Evolutionary conservation across 306 rosid genomes (phyloP).

Genomic region (Ammopiptanthus mongolicus): DNA sequence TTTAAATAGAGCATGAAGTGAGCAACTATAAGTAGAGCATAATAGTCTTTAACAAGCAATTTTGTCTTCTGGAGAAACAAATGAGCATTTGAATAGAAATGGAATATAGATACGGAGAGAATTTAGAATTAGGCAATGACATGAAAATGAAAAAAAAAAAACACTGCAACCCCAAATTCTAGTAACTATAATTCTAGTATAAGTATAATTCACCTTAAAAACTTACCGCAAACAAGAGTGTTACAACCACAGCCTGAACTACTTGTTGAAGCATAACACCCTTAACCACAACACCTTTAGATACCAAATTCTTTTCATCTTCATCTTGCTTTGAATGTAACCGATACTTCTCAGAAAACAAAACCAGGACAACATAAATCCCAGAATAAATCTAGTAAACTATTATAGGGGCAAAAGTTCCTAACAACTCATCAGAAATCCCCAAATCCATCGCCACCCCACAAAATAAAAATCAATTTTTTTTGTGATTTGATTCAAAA

Average conservation of each 20-base stretch:
- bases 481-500: slow-evolving; percentile 10
- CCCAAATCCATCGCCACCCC: slow-evolving; percentile 52
- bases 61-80: too few relatives aligned
- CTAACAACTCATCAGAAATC: slow-evolving; percentile 82
- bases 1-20: too few relatives aligned
- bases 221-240: slow-evolving; percentile 70
- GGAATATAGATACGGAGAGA: too few relatives aligned
- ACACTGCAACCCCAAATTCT: too few relatives aligned
- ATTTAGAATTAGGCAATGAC: too few relatives aligned
- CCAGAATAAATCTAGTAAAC: slow-evolving; percentile 89
- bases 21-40: too few relatives aligned
- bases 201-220: not conserved
- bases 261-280: slow-evolving; percentile 87
- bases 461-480: not conserved
- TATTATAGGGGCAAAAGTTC: slow-evolving; percentile 77
- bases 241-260: slow-evolving; percentile 81
- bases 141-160: too few relatives aligned
- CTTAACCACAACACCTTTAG: slow-evolving; percentile 66
- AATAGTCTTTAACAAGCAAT: too few relatives aligned
- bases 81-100: too few relatives aligned
- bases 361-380: slow-evolving; percentile 57
- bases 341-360: slow-evolving; percentile 57
- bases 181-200: too few relatives aligned
- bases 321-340: slow-evolving; percentile 77
- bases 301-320: slow-evolving; percentile 89